Evolutionary conservation across 805 yeast genomes (phyloP).

Genomic region (Myxozyma geophila): DNA sequence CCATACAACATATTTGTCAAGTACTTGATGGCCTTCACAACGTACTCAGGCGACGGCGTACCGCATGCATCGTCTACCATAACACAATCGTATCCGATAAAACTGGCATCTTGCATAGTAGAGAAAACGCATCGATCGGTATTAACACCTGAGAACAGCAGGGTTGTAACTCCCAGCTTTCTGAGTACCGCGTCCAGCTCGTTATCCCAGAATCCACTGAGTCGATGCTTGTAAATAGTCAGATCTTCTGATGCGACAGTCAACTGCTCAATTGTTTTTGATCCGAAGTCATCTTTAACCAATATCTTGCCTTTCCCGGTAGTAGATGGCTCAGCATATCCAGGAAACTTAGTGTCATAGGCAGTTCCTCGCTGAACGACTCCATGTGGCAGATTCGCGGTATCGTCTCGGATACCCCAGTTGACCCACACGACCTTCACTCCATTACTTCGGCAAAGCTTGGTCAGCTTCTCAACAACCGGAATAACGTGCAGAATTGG

Average conservation of each 20-base stretch:
- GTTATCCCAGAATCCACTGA: slow-evolving; percentile 34
- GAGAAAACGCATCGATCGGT: slow-evolving; percentile 35
- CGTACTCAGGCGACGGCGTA: slow-evolving; percentile 33
- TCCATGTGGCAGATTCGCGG: slow-evolving; percentile 26
- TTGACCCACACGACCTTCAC: slow-evolving; percentile 34
- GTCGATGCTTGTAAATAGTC: slow-evolving; percentile 29
- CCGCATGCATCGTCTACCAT: slow-evolving; percentile 35
- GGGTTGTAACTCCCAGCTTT: slow-evolving; percentile 20
- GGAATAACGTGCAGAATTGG: slow-evolving; percentile 21
- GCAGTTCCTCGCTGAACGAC: slow-evolving; percentile 22
- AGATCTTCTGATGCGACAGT: slow-evolving; percentile 23
- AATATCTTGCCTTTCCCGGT: slow-evolving; percentile 25
- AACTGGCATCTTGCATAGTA: slow-evolving; percentile 31
- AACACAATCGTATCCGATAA: slow-evolving; percentile 33
- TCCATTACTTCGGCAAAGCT: slow-evolving; percentile 10
- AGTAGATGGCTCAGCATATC: slow-evolving; percentile 27
- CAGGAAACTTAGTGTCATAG: slow-evolving; percentile 26
- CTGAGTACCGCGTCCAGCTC: slow-evolving; percentile 30
- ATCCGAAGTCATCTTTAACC: slow-evolving; percentile 31
- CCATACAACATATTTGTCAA: slow-evolving; percentile 29
- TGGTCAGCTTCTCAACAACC: slow-evolving; percentile 22
- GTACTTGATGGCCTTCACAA: slow-evolving; percentile 24
- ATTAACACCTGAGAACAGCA: slow-evolving; percentile 32
- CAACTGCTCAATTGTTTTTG: slow-evolving; percentile 25
- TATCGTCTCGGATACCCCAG: slow-evolving; percentile 33